These are phyloP conservation scores for Ceratocystiopsis minuta DNA, from an alignment of 2,329 filamentous ascomycete genomes.

Conservation along the genomic window DNA sequence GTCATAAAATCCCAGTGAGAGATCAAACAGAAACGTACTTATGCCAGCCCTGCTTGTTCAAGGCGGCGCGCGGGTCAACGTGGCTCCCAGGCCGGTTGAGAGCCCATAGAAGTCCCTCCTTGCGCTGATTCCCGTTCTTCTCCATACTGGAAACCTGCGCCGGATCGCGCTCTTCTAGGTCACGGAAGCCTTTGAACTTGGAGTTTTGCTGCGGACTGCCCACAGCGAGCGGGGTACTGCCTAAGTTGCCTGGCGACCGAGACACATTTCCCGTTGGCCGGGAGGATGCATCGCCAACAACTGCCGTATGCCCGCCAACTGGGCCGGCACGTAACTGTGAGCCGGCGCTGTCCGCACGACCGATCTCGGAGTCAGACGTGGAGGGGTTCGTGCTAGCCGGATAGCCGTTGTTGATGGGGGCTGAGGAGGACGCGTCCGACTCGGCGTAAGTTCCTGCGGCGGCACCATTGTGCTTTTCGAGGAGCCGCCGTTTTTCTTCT, in stretches of 20 bases:
- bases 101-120: constrained; percentile 90
- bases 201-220: constrained; percentile 33
- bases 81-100: constrained; percentile 84
- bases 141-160: constrained; percentile 33
- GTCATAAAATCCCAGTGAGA: background rate
- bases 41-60: constrained; percentile 97
- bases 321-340: constrained; percentile 42
- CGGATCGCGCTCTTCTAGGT: constrained; percentile 72
- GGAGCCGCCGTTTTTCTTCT: constrained; percentile 75
- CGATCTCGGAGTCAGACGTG: constrained; percentile 49
- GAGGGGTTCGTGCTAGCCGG: constrained; percentile 20
- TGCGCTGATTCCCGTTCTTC: constrained; percentile 50
- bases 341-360: constrained; percentile 54
- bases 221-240: constrained; percentile 11
- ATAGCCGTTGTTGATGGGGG: background rate
- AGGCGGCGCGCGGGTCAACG: constrained; percentile 68
- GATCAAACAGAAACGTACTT: constrained; percentile 45
- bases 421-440: constrained; percentile 4
- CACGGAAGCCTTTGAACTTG: constrained; percentile 80
- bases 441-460: constrained; percentile 27
- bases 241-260: constrained; percentile 37
- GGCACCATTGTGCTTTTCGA: constrained; percentile 64
- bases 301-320: constrained; percentile 18
- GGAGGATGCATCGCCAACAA: too few relatives aligned
- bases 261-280: constrained; percentile 21